A percentile compares a stretch with the other conserved stretches of the same genome.
These are phyloP conservation scores for Dryas octopetala DNA, from an alignment of 306 rosid genomes.

Conservation along the genomic window DNA sequence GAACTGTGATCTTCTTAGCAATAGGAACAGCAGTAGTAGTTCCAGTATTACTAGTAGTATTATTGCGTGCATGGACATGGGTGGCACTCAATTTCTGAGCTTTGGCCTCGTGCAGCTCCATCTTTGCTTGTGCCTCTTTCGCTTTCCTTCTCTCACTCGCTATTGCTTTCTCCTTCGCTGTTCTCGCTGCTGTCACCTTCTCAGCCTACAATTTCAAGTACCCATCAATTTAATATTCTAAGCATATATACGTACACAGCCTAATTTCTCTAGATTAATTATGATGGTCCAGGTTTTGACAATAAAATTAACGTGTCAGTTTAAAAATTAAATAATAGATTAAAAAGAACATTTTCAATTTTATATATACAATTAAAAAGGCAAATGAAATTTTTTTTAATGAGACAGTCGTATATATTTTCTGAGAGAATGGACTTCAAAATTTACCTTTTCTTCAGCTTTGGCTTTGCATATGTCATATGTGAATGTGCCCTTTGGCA, in stretches of 20 bases:
- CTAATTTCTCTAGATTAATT: too few species aligned
- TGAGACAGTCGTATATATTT: too few species aligned
- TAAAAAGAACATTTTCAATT: too few species aligned
- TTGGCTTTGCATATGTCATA: constrained; percentile 43
- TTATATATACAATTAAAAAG: too few species aligned
- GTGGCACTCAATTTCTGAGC: constrained; percentile 42
- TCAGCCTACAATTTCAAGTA: not conserved
- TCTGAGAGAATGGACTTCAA: too few species aligned
- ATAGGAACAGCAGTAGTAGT: not conserved
- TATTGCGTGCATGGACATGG: not conserved
- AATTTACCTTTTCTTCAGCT: constrained; percentile 51
- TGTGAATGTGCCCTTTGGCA: constrained; percentile 46
- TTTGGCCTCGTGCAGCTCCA: constrained; percentile 64
- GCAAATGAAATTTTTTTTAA: too few species aligned
- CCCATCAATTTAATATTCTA: too few species aligned
- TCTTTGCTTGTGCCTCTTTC: constrained; percentile 60
- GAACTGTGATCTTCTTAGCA: not conserved
- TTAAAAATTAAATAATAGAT: too few species aligned
- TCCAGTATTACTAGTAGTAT: too few species aligned
- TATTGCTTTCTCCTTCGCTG: constrained; percentile 49
- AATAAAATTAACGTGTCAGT: too few species aligned
- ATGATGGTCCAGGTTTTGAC: too few species aligned
- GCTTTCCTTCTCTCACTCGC: constrained; percentile 55
- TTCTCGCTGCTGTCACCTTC: constrained; percentile 42
- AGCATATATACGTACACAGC: too few species aligned